Evolutionary conservation across 2,329 filamentous ascomycete species (phyloP), one percentile per base, ranked within the genome.

Genomic region (Trichophyton benhamiae): DNA sequence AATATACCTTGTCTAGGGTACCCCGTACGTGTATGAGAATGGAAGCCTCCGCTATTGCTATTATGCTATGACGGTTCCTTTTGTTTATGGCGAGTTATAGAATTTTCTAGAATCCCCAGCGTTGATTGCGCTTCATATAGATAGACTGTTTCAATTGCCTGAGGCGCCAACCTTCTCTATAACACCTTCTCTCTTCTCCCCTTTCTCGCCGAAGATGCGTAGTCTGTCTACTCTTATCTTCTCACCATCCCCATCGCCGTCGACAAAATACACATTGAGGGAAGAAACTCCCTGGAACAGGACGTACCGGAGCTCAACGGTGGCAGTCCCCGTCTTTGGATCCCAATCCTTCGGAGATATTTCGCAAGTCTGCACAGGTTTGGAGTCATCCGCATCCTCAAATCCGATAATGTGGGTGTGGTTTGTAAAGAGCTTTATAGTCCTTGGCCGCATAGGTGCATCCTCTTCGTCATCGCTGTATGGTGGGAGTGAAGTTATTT

Each of bases 221-320:
- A 80, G 65, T 11, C 78, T 68, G 63, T 80, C 78, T 44, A 99
- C 75, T 61, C 94, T 85, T 62, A 94, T 87, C 78, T 89, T 91
- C 72, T 97, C 91, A 49, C 86, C 83, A 59, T 89, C 87, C 17
- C 86, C 86, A 60, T 92, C 88, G 1, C 91, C 91, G 71, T 95
- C 87, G 60, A 88, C 88, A 38, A 99, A 86, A 73, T 96, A 99
- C 9, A 99, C 68, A 17, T 95, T 87, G 68, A 99, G 72, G 64
- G 86, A 94, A 63, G 85, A 87, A 60, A 96, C 88, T 71, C 91
- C 95, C 77, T 97, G 94, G 79, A 97, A 99, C 78, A 96, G 96
- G 76, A 99, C 94, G 70, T 92, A 96, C 13, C 91, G 88, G 68
- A 97, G 77, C 52, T 82, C 76, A 60, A 92, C 77, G 68, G 80